Conservation (phyloP, 768 basidiomycete species). For the Trametes cingulata region DNA sequence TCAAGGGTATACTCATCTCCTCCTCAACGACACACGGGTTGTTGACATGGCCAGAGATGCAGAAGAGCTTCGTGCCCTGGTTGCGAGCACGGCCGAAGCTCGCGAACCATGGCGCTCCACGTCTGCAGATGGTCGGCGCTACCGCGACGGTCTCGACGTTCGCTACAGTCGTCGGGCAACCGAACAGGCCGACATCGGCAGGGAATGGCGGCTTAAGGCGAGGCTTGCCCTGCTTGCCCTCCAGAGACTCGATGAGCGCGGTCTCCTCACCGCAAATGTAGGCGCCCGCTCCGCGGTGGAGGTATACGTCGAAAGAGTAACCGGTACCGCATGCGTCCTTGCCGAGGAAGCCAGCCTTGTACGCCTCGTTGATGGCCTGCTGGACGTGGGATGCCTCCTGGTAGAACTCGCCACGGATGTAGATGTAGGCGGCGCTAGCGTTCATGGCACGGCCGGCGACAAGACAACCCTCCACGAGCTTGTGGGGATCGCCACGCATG, state of each 20-base stretch:
- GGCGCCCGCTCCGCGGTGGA: constrained; percentile 98
- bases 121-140: constrained; percentile 92
- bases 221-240: constrained; percentile 98
- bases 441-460: constrained; percentile 98
- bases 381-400: constrained; percentile 94
- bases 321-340: constrained; percentile 91
- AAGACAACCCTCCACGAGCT: constrained; percentile 95
- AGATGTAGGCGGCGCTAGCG: constrained; percentile 98
- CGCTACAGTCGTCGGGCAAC: constrained; percentile 95
- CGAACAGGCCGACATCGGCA: constrained; percentile 96
- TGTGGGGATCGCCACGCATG: constrained; percentile 96
- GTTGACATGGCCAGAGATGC: constrained; percentile 96
- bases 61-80: constrained; percentile 95
- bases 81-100: constrained; percentile 90
- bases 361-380: constrained; percentile 94
- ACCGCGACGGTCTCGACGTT: constrained; percentile 99
- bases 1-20: constrained; percentile 97
- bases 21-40: constrained; percentile 98
- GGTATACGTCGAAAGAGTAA: constrained; percentile 94
- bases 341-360: constrained; percentile 84
- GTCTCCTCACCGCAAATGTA: constrained; percentile 99
- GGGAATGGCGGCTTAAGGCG: constrained; percentile 98
- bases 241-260: constrained; percentile 93
- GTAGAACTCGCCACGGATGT: constrained; percentile 97
- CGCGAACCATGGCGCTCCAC: constrained; percentile 90